phyloP scores from a whole-genome alignment of 345 rosid species.

The Eucalyptus decipiens region DNA sequence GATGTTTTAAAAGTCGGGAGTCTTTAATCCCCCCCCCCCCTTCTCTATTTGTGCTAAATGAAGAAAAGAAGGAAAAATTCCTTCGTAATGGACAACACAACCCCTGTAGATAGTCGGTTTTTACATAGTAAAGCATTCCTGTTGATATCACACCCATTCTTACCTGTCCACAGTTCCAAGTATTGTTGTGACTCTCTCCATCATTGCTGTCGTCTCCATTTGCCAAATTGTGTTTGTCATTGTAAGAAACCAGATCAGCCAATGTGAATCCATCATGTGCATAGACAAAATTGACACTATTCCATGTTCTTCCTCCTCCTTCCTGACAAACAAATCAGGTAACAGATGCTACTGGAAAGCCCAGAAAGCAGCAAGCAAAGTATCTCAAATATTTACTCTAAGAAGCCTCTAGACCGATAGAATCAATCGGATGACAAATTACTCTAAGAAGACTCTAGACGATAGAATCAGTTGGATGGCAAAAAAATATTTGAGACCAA shows the following conservation, averaged over 20 bases:
- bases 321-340: conserved; percentile 36
- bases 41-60: neutral
- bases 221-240: conserved; percentile 80
- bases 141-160: neutral
- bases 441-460: neutral
- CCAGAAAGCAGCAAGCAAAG: neutral
- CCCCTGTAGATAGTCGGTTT: neutral
- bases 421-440: too few species aligned
- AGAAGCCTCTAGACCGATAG: too few species aligned
- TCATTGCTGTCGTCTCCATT: conserved; percentile 93
- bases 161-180: conserved; percentile 99
- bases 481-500: neutral
- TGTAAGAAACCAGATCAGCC: conserved; percentile 84
- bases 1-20: neutral
- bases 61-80: neutral
- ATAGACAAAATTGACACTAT: conserved; percentile 84
- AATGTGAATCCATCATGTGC: conserved; percentile 94
- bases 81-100: neutral
- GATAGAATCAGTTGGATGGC: neutral
- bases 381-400: neutral
- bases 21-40: neutral
- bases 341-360: neutral
- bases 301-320: conserved; percentile 95
- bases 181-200: conserved; percentile 80
- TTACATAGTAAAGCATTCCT: neutral